Base-by-base conservation (phyloP, 2,329 filamentous ascomycete genomes). In the Fusarium avenaceum region DNA sequence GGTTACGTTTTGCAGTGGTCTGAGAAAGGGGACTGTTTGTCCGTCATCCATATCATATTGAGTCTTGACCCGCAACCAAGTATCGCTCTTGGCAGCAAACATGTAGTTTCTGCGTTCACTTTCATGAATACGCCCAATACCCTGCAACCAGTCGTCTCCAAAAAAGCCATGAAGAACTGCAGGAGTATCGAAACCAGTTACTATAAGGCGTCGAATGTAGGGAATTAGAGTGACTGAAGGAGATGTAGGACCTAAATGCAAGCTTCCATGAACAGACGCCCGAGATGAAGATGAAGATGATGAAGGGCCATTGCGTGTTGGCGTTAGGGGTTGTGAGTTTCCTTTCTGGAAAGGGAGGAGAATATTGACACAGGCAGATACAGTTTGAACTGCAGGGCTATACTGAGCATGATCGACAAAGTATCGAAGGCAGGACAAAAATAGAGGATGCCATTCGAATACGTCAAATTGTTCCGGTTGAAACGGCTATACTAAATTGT, bases 131-230 rank as follows among this genome's bases (percentile, higher is more conserved):
- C 90, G 88, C 0, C 94, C 92, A 48, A 98, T 86, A 3, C 96
- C 96, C 20, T 86, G 83, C 33, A 83, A 80, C 92, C 94, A 99
- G 76, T 97, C 91, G 69, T 97, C 92, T n/a, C 96, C 96, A 73
- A 98, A 99, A 82, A 97, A 97, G 13, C 94, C 94, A 76, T 97
- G 93, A 63, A 99, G 83, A n/a, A 98, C 90, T 1, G 89, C 89
- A 0, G 92, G 89, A 40, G 89, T 90, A 78, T 98, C 96, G 82
- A 97, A 96, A 3, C 94, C 95, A 0, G 95, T 98, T 17, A 93
- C 93, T 46, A 98, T 89, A 3, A 98, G 86, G 17, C 96, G 92
- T 33, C 95, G 90, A 65, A 98, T 90, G 78, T 97, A 99, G 1
- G 96, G 95, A 6, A 96, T 87, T 13, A 97, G 84, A 2, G 92